Evolutionary conservation across 495 filamentous ascomycete species (phyloP).

Genomic region (Penicillium ucsense): DNA sequence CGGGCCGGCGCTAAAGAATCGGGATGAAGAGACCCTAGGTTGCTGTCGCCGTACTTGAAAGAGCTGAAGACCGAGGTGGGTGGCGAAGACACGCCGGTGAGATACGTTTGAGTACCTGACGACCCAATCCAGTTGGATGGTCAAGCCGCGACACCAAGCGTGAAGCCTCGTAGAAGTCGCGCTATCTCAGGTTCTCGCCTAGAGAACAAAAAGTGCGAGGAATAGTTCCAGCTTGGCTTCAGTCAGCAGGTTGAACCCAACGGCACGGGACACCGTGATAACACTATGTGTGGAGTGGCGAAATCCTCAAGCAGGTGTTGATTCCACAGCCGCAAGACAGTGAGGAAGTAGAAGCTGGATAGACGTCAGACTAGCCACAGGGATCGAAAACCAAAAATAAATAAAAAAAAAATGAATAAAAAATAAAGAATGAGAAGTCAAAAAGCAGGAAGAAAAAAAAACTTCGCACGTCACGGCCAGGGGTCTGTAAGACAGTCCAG

Average conservation of each 20-base stretch:
- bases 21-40: neutral
- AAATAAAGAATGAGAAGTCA: neutral
- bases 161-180: conserved; percentile 12
- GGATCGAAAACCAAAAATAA: neutral
- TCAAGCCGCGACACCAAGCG: conserved; percentile 19
- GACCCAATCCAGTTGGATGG: conserved; percentile 23
- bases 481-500: too few relatives aligned
- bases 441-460: neutral
- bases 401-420: neutral
- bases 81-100: conserved; percentile 5
- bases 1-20: neutral
- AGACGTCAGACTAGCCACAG: too few relatives aligned
- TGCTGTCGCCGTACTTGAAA: neutral
- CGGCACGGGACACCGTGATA: neutral
- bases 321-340: neutral
- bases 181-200: conserved; percentile 6
- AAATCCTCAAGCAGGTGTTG: neutral
- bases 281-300: neutral
- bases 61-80: neutral
- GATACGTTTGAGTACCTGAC: neutral
- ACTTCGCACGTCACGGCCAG: too few relatives aligned
- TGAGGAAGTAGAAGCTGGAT: neutral
- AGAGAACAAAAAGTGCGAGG: too few relatives aligned
- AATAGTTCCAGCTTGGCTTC: too few relatives aligned
- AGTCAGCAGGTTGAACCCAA: too few relatives aligned